Percentiles rank a stretch among this genome's conserved stretches.
Conservation (phyloP, 345 rosid genomes). For the Camelina neglecta region DNA sequence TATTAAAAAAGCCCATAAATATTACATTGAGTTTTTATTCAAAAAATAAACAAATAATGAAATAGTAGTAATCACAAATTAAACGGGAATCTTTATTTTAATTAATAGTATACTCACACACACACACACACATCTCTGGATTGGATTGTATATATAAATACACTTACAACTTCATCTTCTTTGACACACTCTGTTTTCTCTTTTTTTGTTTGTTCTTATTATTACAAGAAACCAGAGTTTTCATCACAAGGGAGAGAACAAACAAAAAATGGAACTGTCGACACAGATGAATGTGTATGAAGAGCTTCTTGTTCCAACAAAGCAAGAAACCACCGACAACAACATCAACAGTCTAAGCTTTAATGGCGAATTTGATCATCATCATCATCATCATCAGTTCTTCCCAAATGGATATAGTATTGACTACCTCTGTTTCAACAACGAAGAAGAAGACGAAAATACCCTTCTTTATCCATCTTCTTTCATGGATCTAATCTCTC, state of each 20-base stretch:
- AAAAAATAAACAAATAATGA: no score
- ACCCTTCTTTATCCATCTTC: constrained; percentile 34
- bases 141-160: constrained; percentile 38
- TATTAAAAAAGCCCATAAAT: constrained; percentile 5
- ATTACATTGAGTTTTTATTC: background rate
- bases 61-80: constrained; percentile 12
- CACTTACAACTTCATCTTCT: constrained; percentile 37
- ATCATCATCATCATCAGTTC: constrained; percentile 39
- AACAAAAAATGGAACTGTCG: constrained; percentile 62
- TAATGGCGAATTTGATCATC: constrained; percentile 40
- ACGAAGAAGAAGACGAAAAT: constrained; percentile 43
- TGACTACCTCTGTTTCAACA: constrained; percentile 54
- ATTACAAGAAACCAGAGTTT: background rate
- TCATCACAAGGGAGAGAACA: background rate
- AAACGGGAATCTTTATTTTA: constrained; percentile 18
- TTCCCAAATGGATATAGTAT: constrained; percentile 58
- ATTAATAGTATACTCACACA: constrained; percentile 3
- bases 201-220: background rate
- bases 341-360: constrained; percentile 32
- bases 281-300: constrained; percentile 69
- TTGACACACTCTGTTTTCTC: constrained; percentile 27
- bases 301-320: constrained; percentile 69
- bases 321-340: constrained; percentile 48
- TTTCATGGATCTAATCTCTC: constrained; percentile 49
- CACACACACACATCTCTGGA: constrained; percentile 16